Percentiles rank a stretch among this genome's conserved stretches.
Conservation (phyloP, 176 grass and related monocot genomes). For the Triticum dicoccoides region DNA sequence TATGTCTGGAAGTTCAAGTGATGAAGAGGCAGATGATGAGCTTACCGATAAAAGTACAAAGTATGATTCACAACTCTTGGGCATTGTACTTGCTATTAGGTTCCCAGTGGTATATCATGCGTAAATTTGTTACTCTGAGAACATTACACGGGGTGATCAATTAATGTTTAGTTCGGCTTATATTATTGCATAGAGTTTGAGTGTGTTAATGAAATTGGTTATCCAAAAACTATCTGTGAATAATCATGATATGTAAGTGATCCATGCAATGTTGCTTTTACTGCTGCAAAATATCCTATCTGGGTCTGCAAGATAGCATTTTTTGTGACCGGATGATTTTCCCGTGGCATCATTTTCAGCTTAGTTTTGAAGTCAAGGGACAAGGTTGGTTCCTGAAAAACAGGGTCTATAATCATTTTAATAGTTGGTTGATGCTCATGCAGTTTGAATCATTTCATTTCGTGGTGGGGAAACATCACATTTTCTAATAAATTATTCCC, state of each 20-base stretch:
- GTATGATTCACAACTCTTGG: constrained; percentile 42
- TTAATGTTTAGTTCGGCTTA: background rate
- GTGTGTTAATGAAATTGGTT: background rate
- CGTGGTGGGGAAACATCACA: background rate
- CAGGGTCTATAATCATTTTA: background rate
- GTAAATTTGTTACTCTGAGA: background rate
- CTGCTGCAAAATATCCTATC: background rate
- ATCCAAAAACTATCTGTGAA: background rate
- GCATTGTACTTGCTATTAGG: background rate
- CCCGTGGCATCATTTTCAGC: background rate
- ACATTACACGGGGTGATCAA: background rate
- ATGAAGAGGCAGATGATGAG: constrained; percentile 99
- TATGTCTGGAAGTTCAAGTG: constrained; percentile 93
- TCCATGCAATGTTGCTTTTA: background rate
- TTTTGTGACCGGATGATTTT: background rate
- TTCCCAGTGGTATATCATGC: background rate
- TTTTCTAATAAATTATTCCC: background rate
- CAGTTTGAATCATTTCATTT: background rate
- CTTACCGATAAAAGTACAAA: constrained; percentile 94
- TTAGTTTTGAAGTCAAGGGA: constrained; percentile 2
- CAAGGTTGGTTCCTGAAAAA: background rate
- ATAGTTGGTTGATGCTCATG: background rate
- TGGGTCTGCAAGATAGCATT: background rate
- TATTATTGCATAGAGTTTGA: background rate
- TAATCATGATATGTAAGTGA: background rate